Evolutionary conservation across 352 stramenopile species (phyloP).

Genomic region (Plasmopara muralis): DNA sequence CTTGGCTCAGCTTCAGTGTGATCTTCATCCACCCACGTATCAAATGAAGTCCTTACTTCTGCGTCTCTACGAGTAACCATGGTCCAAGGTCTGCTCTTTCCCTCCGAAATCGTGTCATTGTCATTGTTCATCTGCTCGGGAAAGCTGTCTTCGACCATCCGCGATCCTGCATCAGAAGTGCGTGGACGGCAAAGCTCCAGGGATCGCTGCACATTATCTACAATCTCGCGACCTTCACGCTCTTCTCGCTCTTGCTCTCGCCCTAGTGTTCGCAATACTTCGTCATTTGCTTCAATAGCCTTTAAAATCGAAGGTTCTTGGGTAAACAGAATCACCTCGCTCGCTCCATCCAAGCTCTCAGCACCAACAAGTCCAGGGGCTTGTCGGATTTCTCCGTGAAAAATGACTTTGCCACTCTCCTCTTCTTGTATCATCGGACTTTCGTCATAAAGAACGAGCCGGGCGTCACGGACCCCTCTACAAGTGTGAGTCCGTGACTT

Average conservation of each 20-base stretch:
- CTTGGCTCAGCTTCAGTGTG: slow-evolving; percentile 1
- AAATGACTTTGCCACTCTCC: slow-evolving; percentile 36
- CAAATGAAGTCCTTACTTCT: slow-evolving; percentile 32
- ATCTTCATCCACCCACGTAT: slow-evolving; percentile 40
- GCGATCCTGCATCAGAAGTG: slow-evolving; percentile 42
- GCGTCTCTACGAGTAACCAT: slow-evolving; percentile 18
- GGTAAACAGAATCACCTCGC: slow-evolving; percentile 87
- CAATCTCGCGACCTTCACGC: slow-evolving; percentile 31
- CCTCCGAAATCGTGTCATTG: neutral
- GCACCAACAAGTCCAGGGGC: slow-evolving; percentile 54
- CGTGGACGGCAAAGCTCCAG: slow-evolving; percentile 43
- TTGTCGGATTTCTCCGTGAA: slow-evolving; percentile 81
- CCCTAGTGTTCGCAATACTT: slow-evolving; percentile 17
- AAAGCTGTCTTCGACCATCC: slow-evolving; percentile 10
- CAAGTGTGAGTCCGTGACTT: slow-evolving; percentile 82
- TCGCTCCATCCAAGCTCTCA: slow-evolving; percentile 45
- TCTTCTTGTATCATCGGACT: slow-evolving; percentile 8
- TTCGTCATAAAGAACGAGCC: slow-evolving; percentile 40
- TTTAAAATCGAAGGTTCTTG: slow-evolving; percentile 48
- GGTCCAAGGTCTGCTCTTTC: slow-evolving; percentile 38
- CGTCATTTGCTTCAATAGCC: slow-evolving; percentile 68
- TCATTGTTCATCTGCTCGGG: slow-evolving; percentile 14
- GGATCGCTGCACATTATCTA: slow-evolving; percentile 28
- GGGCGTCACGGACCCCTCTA: slow-evolving; percentile 53
- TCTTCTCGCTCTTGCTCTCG: slow-evolving; percentile 42